These are phyloP conservation scores for Zygotorulaspora florentina DNA, from an alignment of 805 yeast species.

Conservation along the genomic window DNA sequence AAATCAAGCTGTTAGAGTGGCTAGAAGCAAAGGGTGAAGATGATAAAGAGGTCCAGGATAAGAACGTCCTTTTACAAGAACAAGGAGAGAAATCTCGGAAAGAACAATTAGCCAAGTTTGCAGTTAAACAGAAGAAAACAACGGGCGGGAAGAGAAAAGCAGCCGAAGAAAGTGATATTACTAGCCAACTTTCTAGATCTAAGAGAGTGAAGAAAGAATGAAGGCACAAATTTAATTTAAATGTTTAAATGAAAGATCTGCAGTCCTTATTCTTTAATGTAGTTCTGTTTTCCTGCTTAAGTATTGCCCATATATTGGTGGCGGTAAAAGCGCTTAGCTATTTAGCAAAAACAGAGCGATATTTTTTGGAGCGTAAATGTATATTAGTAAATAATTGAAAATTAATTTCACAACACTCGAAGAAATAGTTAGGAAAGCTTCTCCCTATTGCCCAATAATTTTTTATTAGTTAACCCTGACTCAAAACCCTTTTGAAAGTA, in stretches of 20 bases:
- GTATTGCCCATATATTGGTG: too few species aligned
- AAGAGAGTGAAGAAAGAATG: conserved; percentile 12
- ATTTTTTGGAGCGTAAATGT: too few species aligned
- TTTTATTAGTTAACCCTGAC: too few species aligned
- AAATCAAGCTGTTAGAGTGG: conserved; percentile 81
- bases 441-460: too few species aligned
- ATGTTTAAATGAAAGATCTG: not conserved
- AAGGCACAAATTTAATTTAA: not conserved
- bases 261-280: not conserved
- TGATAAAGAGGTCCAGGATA: conserved; percentile 52
- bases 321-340: not conserved
- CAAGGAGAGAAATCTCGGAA: conserved; percentile 67
- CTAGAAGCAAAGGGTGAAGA: conserved; percentile 42
- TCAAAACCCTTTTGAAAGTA: too few species aligned
- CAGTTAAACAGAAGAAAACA: conserved; percentile 44
- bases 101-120: conserved; percentile 62
- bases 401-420: too few species aligned
- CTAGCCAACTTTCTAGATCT: conserved; percentile 18
- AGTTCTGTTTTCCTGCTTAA: not conserved
- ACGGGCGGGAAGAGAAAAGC: conserved; percentile 19
- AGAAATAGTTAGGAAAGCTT: too few species aligned
- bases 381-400: too few species aligned
- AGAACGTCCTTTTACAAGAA: conserved; percentile 46
- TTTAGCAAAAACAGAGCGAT: not conserved
- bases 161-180: conserved; percentile 14